Evolutionary conservation across 768 basidiomycete genomes (phyloP), one percentile per base, ranked within the genome.

Genomic region (Podaxis carcinomalis): DNA sequence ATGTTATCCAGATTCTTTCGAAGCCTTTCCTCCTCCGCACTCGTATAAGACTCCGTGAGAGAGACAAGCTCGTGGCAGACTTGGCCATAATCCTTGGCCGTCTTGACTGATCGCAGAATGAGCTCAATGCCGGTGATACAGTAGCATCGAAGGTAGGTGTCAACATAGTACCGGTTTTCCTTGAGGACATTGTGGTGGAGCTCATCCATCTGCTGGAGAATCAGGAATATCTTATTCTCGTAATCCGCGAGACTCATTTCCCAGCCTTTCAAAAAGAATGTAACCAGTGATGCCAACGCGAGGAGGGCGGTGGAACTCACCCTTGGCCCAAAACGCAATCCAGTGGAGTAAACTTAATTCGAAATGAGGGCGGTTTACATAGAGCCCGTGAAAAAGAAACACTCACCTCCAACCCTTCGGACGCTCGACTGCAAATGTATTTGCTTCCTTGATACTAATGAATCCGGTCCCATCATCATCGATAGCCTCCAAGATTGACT

Each of bases 391-490:
- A 21, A 1, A 51, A 7, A 6, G n/a, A 13, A 6, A 40, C 3
- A 61, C 65, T n/a, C 16, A 67, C 68, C 64, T 74, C 72, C 73
- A 75, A 2, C 67, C 69, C 32, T 62, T 52, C 0, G 76, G 77
- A 1, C 71, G 67, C 5, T 66, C 56, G 3, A 63, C 27, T 0
- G 74, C 70, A 56, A 78, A 76, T 0, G 62, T 58, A 53, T 78
- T 77, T 1, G 69, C 75, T 50, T 77, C 75, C 21, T 64, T 64
- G 7, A 77, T 65, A 25, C 67, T 74, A n/a, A 77, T 66, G 39
- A 75, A 78, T 0, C 77, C 76, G 4, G 75, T 73, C 0, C 68
- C 73, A 58, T 80, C 78, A 35, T 75, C 74, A 46, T 80, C 79
- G 49, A 79, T 74, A 0, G 77, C 77, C 59, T 78, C 77, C 19